A percentile compares a stretch with the other conserved stretches of the same genome.
phyloP scores from a whole-genome alignment of 139 green algal genomes.

The Closterium sp. region DNA sequence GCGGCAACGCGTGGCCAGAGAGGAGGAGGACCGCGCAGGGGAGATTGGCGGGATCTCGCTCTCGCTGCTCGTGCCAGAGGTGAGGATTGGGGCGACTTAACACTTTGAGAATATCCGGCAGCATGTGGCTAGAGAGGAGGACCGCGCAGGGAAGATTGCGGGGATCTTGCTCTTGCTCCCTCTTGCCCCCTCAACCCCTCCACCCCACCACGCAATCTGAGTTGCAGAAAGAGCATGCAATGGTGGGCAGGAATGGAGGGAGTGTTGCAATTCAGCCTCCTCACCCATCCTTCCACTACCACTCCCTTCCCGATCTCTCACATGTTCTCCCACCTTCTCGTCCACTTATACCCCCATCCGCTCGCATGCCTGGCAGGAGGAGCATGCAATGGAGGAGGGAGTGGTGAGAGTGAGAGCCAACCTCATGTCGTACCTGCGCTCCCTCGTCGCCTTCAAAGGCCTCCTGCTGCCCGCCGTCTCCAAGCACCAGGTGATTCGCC shows the following conservation, averaged over 20 bases:
- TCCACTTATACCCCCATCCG: not conserved
- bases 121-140: too few species aligned
- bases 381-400: constrained; percentile 17
- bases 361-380: not conserved
- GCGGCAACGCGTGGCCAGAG: not conserved
- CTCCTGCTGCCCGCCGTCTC: not conserved
- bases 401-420: constrained; percentile 35
- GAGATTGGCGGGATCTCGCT: not conserved
- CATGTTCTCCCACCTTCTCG: not conserved
- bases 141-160: too few species aligned
- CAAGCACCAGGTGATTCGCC: not conserved
- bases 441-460: constrained; percentile 24
- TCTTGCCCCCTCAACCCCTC: too few species aligned
- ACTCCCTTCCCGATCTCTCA: not conserved
- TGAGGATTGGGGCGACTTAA: too few species aligned
- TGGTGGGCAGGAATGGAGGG: too few species aligned
- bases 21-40: not conserved
- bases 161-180: too few species aligned
- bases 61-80: not conserved
- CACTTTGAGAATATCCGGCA: too few species aligned
- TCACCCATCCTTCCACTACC: not conserved
- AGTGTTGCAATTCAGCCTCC: not conserved
- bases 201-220: too few species aligned
- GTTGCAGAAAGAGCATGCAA: too few species aligned
- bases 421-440: constrained; percentile 19